Evolutionary conservation across 2,329 filamentous ascomycete genomes (phyloP), one percentile per base, ranked within the genome.

Genomic region (Hirsutella minnesotensis): DNA sequence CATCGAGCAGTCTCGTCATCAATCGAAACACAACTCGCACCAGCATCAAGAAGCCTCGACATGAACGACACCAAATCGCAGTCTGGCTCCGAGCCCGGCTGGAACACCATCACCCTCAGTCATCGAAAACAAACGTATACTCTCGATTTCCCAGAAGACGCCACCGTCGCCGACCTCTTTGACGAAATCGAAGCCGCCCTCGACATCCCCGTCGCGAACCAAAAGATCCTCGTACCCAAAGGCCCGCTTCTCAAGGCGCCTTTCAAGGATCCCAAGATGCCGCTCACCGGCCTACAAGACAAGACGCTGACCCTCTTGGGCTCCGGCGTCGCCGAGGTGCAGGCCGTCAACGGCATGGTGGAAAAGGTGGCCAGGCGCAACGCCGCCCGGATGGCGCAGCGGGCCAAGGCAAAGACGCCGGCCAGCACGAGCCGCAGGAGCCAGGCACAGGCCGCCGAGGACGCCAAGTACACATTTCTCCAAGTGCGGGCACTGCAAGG

Each of bases 381-480:
- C 38, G 62, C 61, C 3, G 62, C 62, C 13, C 61, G 66, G 29
- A 45, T 56, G 51, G 61, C 53, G 19, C 58, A 51, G 47, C 56
- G 48, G 42, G 52, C 37, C 45, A 62, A 49, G 49, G 50, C 49
- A 38, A 57, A 52, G 46, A 47, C n/a, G 12, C 24, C 24, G 24
- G 24, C 24, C 7, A 27, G 7, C 18, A 41, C 44, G 39, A 20
- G 38, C 31, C 46, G 49, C 29, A 39, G 44, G 3, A 44, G 41
- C 18, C 44, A 42, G 7, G 35, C 39, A 3, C 41, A 38, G 20
- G 41, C 45, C 46, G 55, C 54, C 57, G 77, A 78, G n/a, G 75
- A 81, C 45, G 67, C 70, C 18, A 70, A 69, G 46, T 95, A 94
- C 65, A 94, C 85, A 0, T 98, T 98, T 64, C 73, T 81, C 49